Base-by-base conservation (phyloP, 192 early-diverging fungal species). In the Gigaspora rosea region DNA sequence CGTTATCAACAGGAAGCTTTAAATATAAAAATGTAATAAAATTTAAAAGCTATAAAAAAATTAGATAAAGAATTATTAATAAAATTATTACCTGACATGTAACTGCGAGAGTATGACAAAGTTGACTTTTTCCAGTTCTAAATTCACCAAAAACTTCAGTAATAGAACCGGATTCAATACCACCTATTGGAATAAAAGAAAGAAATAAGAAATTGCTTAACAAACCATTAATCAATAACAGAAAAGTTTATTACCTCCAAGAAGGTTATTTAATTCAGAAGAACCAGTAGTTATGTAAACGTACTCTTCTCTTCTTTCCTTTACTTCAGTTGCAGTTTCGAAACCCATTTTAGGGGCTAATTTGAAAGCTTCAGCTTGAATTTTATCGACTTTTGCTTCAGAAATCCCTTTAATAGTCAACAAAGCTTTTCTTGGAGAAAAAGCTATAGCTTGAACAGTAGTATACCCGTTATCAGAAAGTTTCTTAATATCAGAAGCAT, bases 131-230 rank as follows among this genome's bases (percentile, higher is more conserved):
- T 78, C 97, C 97, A 8, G 97, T 99, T 61, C 97, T 84, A 80
- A 99, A 99, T 84, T 99, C 97, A 48, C 97, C 97, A 92, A 98
- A 99, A 0, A 99, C 85, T 81, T 99, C 97, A 33, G 97, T 99
- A 51, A 99, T 98, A 4, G 94, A 88, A 3, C 97, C 97, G 3
- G 97, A 98, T 78, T 99, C 97, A 62, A 99, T 92, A 16, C 97
- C 97, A 71, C 92, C 73, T 75, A 50, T 11, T 16, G 13, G 18
- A 22, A 89, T 67, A 58, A 54, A 7, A 32, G 54, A 65, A n/a
- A 6, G 6, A 67, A 6, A 49, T 18, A 27, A 63, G 58, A 18
- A 76, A 20, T 41, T n/a, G 8, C 9, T 66, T 33, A 33, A 9
- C 27, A 9, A 9, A 13, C n/a, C 6, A 35, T 18, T 46, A 47